Conservation (phyloP, 2,329 filamentous ascomycete genomes). For the Penicillium griseofulvum region DNA sequence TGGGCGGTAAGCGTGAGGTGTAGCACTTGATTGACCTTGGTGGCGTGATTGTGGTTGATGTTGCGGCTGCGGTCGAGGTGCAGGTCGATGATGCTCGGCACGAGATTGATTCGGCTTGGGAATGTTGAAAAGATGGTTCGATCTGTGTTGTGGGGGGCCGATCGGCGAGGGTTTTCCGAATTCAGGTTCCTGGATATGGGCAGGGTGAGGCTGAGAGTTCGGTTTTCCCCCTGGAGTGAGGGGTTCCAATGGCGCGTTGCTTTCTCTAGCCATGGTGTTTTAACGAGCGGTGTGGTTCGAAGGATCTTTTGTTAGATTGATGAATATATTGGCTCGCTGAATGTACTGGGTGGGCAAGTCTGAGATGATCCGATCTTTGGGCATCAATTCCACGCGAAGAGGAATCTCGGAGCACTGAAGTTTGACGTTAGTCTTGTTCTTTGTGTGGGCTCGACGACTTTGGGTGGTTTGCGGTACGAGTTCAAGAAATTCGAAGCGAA, state of each 20-base stretch:
- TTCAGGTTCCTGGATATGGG: slow-evolving; percentile 46
- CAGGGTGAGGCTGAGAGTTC: slow-evolving; percentile 33
- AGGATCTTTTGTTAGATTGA: neutral
- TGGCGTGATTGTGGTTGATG: neutral
- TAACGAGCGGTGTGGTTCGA: slow-evolving; percentile 18
- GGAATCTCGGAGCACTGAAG: neutral
- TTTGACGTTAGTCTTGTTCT: neutral
- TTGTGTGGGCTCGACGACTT: neutral
- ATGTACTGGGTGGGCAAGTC: neutral
- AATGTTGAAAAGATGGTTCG: slow-evolving; percentile 52
- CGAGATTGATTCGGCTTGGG: slow-evolving; percentile 50
- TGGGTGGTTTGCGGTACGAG: neutral
- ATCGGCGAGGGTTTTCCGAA: slow-evolving; percentile 61
- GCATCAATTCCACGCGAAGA: neutral
- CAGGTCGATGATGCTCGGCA: slow-evolving; percentile 51
- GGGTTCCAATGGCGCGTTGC: slow-evolving; percentile 44
- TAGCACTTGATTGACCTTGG: slow-evolving; percentile 12
- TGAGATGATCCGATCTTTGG: neutral
- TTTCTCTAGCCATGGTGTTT: slow-evolving; percentile 51
- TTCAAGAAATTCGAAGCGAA: neutral
- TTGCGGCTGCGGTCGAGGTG: slow-evolving; percentile 23
- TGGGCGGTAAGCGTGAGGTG: slow-evolving; percentile 19
- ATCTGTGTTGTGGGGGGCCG: slow-evolving; percentile 43
- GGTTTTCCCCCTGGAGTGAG: slow-evolving; percentile 34
- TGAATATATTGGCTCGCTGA: too few relatives aligned